These are phyloP conservation scores for Sporopachydermia cereana DNA, from an alignment of 1,139 yeast species.

Conservation along the genomic window DNA sequence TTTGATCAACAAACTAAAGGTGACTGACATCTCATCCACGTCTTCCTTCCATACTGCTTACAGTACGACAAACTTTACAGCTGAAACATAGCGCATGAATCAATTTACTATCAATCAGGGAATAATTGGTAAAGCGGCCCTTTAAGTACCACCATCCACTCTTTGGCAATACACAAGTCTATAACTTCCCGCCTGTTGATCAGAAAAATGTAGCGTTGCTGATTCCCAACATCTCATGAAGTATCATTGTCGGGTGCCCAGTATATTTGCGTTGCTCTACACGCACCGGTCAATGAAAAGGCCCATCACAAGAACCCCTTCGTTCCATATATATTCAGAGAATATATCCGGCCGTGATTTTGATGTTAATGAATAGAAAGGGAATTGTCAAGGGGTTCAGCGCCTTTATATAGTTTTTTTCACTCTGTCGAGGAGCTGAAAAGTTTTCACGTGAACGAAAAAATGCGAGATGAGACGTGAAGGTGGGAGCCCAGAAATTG, in stretches of 20 bases:
- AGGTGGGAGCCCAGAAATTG: too few relatives aligned
- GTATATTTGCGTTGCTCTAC: slow-evolving; percentile 6
- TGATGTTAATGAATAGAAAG: slow-evolving; percentile 5
- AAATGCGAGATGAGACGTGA: too few relatives aligned
- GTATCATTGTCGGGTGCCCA: slow-evolving; percentile 5
- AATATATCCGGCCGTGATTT: slow-evolving; percentile 4
- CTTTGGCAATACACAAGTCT: too few relatives aligned
- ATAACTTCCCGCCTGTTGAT: too few relatives aligned
- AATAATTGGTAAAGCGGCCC: too few relatives aligned
- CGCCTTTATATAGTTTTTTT: neutral
- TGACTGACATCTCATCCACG: too few relatives aligned
- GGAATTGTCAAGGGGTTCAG: slow-evolving; percentile 4
- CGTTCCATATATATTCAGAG: neutral
- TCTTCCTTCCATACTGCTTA: too few relatives aligned
- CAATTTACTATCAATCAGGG: too few relatives aligned
- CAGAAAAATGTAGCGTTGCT: slow-evolving; percentile 3
- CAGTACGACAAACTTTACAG: too few relatives aligned
- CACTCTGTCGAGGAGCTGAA: neutral
- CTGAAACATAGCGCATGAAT: too few relatives aligned
- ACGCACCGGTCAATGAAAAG: neutral
- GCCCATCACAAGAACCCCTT: neutral
- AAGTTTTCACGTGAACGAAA: slow-evolving; percentile 1
- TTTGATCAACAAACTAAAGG: too few relatives aligned
- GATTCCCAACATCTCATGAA: slow-evolving; percentile 4
- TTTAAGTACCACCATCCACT: too few relatives aligned